Percentiles rank a stretch among this genome's conserved stretches.
Conservation (phyloP, 257 asterid species). For the Solanum commersonii region DNA sequence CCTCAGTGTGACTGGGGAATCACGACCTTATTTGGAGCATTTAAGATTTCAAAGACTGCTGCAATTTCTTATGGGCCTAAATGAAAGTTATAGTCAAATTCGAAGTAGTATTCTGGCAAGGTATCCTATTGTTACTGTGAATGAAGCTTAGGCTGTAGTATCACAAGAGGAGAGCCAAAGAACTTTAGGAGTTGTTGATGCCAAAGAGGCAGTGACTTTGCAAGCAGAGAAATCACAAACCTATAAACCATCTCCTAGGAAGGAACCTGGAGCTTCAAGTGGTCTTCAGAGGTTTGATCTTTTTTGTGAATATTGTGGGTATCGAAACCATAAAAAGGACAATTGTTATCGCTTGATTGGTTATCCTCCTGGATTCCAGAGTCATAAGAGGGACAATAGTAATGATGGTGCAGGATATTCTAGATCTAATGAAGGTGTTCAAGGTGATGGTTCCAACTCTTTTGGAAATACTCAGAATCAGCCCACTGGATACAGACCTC, state of each 20-base stretch:
- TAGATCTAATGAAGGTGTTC: neutral
- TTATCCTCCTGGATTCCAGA: neutral
- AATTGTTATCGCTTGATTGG: neutral
- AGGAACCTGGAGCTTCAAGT: neutral
- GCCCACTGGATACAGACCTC: neutral
- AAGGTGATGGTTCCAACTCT: neutral
- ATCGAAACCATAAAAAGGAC: neutral
- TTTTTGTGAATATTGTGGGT: neutral
- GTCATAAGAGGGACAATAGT: neutral
- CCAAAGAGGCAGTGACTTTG: neutral
- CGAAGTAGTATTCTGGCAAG: neutral
- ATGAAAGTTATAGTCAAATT: neutral
- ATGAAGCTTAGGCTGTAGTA: neutral
- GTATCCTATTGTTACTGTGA: neutral
- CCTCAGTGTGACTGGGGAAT: neutral
- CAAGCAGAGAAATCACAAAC: neutral
- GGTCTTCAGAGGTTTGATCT: neutral
- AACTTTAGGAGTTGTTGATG: neutral
- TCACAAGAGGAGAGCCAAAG: neutral
- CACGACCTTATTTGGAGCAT: neutral
- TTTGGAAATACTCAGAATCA: neutral
- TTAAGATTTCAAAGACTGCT: neutral
- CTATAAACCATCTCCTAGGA: neutral
- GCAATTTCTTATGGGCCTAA: neutral
- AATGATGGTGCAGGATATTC: neutral